phyloP scores from a whole-genome alignment of 1,284 basidiomycete genomes.

The Malassezia sp. region DNA sequence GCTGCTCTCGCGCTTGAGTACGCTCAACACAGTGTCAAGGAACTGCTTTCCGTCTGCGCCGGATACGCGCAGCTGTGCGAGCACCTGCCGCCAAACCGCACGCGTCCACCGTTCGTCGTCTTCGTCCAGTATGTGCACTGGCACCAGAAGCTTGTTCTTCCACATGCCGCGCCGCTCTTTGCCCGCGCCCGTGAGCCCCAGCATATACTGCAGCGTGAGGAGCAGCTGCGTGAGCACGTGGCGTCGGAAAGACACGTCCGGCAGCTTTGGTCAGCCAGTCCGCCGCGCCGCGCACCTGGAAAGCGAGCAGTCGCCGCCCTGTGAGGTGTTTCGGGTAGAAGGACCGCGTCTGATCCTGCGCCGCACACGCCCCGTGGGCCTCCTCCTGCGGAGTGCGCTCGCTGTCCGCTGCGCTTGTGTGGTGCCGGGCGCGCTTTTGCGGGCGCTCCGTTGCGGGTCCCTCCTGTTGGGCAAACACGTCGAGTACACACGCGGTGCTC shows the following conservation, averaged over 20 bases:
- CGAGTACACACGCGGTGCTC: conserved; percentile 1
- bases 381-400: conserved; percentile 1
- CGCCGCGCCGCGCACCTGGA: conserved; percentile 73
- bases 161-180: conserved; percentile 55
- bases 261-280: no score
- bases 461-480: conserved; percentile 1
- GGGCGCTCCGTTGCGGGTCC: background rate
- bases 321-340: conserved; percentile 87
- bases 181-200: conserved; percentile 61
- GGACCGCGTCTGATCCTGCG: conserved; percentile 54
- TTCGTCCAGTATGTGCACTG: conserved; percentile 22
- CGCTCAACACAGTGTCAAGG: conserved; percentile 27
- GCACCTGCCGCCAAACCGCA: conserved; percentile 33
- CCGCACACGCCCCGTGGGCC: conserved; percentile 12
- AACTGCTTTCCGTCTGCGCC: conserved; percentile 28
- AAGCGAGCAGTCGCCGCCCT: conserved; percentile 67
- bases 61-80: conserved; percentile 27
- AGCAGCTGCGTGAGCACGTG: conserved; percentile 77
- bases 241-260: conserved; percentile 78
- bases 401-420: background rate
- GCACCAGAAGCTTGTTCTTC: conserved; percentile 35
- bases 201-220: conserved; percentile 67
- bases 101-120: conserved; percentile 37
- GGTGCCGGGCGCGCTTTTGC: background rate
- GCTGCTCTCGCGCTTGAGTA: conserved; percentile 27